phyloP scores from a whole-genome alignment of 148 eudicot genomes.

The Rhododendron molle region DNA sequence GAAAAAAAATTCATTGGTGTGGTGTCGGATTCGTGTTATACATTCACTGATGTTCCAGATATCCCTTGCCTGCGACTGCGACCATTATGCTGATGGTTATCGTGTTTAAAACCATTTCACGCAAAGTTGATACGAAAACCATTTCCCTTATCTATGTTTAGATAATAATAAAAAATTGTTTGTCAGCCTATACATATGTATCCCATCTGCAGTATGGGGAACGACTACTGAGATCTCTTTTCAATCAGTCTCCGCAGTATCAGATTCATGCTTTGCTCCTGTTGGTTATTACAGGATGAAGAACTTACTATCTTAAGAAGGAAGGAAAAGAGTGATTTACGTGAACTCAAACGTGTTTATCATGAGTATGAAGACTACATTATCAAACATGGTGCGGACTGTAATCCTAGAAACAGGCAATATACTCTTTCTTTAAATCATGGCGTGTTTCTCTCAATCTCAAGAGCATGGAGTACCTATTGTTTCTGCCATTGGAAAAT shows the following conservation, averaged over 20 bases:
- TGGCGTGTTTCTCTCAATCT: not conserved
- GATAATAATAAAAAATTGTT: not conserved
- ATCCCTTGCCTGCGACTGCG: not conserved
- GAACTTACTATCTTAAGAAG: conserved; percentile 54
- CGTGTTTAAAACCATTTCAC: not conserved
- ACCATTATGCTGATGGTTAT: not conserved
- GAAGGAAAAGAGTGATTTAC: conserved; percentile 81
- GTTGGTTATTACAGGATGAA: conserved; percentile 53
- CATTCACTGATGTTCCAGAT: not conserved
- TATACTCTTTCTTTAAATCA: not conserved
- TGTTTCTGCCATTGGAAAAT: not conserved
- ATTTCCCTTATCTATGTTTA: not conserved
- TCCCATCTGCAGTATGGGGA: not conserved
- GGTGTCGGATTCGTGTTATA: not conserved
- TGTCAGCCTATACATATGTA: not conserved
- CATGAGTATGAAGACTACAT: conserved; percentile 59
- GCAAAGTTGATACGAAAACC: not conserved
- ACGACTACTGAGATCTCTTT: not conserved
- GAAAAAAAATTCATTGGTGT: not conserved
- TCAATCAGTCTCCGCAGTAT: not conserved
- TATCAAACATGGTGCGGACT: conserved; percentile 39
- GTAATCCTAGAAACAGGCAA: conserved; percentile 64
- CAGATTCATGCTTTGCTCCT: not conserved
- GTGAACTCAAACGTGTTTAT: conserved; percentile 84
- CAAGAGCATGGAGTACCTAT: not conserved